Percentiles rank a stretch among this genome's conserved stretches.
phyloP scores from a whole-genome alignment of 306 rosid genomes.

The Dicorynia guianensis region DNA sequence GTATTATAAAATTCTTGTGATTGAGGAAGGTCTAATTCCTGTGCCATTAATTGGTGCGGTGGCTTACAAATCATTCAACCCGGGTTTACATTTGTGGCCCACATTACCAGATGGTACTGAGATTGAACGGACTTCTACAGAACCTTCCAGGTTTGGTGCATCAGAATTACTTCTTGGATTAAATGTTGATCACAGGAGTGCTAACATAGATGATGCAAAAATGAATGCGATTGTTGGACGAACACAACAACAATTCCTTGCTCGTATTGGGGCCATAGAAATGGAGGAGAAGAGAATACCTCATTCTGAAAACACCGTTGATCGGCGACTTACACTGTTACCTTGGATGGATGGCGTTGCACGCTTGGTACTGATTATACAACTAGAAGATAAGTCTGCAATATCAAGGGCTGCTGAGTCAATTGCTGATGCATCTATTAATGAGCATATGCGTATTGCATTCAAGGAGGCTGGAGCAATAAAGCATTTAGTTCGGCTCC shows the following conservation, averaged over 20 bases:
- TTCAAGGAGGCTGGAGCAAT: constrained; percentile 95
- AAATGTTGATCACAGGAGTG: constrained; percentile 59
- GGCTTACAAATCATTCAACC: constrained; percentile 82
- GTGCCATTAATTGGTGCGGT: constrained; percentile 84
- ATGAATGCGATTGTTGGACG: constrained; percentile 72
- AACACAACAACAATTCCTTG: constrained; percentile 81
- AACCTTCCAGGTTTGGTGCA: constrained; percentile 83
- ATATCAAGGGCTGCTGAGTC: constrained; percentile 69
- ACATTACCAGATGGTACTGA: constrained; percentile 85
- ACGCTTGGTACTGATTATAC: constrained; percentile 76
- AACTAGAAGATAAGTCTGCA: constrained; percentile 72
- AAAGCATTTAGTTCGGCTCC: constrained; percentile 66
- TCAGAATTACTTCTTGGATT: constrained; percentile 82
- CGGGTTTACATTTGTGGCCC: constrained; percentile 64
- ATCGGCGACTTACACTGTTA: constrained; percentile 62
- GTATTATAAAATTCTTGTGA: constrained; percentile 72
- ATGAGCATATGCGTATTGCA: constrained; percentile 78
- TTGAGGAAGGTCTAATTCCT: constrained; percentile 90
- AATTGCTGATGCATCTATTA: constrained; percentile 79
- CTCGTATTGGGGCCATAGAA: constrained; percentile 83
- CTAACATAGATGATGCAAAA: constrained; percentile 74
- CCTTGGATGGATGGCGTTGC: constrained; percentile 93
- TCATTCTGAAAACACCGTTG: constrained; percentile 53
- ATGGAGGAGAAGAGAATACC: constrained; percentile 50
- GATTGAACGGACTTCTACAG: constrained; percentile 62